phyloP scores from a whole-genome alignment of 2,329 filamentous ascomycete genomes.

The Penicillium rolfsii region DNA sequence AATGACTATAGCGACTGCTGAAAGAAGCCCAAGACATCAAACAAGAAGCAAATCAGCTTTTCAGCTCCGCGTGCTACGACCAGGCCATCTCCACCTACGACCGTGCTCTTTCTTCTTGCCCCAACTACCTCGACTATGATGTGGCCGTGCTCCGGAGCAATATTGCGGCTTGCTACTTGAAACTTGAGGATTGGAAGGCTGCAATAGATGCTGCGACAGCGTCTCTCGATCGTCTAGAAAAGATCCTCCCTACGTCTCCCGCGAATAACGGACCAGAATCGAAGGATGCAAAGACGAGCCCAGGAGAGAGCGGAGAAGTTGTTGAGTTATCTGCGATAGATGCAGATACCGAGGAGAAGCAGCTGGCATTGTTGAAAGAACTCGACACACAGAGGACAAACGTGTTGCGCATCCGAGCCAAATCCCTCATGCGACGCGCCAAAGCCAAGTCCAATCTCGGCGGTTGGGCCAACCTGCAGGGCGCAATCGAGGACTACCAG shows the following conservation, averaged over 20 bases:
- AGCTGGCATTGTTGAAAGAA: conserved; percentile 48
- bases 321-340: conserved; percentile 55
- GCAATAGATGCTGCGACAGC: conserved; percentile 73
- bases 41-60: conserved; percentile 76
- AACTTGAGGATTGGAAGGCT: conserved; percentile 82
- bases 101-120: conserved; percentile 75
- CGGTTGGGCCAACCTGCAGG: conserved; percentile 79
- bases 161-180: conserved; percentile 84
- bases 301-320: conserved; percentile 38
- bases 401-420: conserved; percentile 75
- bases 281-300: conserved; percentile 14
- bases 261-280: conserved; percentile 25
- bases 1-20: conserved; percentile 62
- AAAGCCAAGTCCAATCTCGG: conserved; percentile 71
- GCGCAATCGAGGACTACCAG: conserved; percentile 80
- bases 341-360: conserved; percentile 45
- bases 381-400: conserved; percentile 60
- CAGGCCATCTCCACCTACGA: conserved; percentile 83
- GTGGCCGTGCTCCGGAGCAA: conserved; percentile 86
- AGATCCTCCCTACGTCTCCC: conserved; percentile 54
- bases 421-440: conserved; percentile 79
- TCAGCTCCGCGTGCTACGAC: conserved; percentile 70
- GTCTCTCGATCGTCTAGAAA: conserved; percentile 73
- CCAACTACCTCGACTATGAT: conserved; percentile 84
- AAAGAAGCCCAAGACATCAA: conserved; percentile 74